Percentiles rank a stretch among this genome's conserved stretches.
These are phyloP conservation scores for Alternaria sp. DNA, from an alignment of 2,329 filamentous ascomycete species.

Conservation along the genomic window DNA sequence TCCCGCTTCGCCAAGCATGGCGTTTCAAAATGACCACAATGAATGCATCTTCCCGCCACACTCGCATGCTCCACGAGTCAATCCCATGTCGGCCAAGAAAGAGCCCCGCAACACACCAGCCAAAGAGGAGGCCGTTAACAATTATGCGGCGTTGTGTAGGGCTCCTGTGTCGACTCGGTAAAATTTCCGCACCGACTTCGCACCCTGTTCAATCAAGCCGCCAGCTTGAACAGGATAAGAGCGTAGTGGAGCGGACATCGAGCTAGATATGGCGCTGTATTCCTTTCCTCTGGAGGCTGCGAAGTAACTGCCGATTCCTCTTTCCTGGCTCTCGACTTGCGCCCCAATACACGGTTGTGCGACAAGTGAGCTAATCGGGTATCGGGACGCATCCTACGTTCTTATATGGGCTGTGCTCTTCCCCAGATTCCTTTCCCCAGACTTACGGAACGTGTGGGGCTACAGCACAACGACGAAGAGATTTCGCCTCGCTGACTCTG, in stretches of 20 bases:
- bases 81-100: constrained; percentile 42
- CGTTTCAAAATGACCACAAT: constrained; percentile 23
- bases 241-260: constrained; percentile 21
- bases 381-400: constrained; percentile 24
- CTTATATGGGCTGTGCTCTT: constrained; percentile 42
- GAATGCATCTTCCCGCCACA: constrained; percentile 27
- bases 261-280: constrained; percentile 29
- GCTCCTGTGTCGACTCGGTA: constrained; percentile 38
- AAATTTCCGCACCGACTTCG: constrained; percentile 21
- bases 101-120: constrained; percentile 38
- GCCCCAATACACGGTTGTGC: constrained; percentile 16
- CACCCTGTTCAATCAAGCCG: constrained; percentile 29
- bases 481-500: constrained; percentile 13
- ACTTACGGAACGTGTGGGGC: constrained; percentile 29
- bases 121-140: constrained; percentile 29
- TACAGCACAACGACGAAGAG: constrained; percentile 16
- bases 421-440: constrained; percentile 42
- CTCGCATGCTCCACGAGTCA: constrained; percentile 25
- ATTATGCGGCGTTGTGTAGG: constrained; percentile 20
- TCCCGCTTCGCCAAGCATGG: constrained; percentile 33
- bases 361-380: constrained; percentile 10
- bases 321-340: constrained; percentile 23
- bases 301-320: constrained; percentile 41
- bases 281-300: constrained; percentile 19
- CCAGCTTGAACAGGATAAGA: constrained; percentile 25